Evolutionary conservation across 306 rosid species (phyloP).

Genomic region (Senna siamea): DNA sequence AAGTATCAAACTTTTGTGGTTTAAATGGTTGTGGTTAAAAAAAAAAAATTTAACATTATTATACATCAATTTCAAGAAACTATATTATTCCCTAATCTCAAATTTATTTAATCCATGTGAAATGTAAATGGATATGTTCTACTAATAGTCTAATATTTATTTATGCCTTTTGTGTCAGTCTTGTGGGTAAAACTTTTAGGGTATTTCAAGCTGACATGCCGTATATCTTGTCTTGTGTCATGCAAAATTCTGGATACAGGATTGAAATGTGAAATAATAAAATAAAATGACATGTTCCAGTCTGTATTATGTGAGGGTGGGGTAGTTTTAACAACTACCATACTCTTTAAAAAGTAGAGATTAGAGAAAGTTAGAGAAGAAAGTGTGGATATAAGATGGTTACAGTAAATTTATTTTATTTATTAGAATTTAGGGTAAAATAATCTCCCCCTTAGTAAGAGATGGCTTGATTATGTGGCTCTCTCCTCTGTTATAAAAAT

Average conservation of each 20-base stretch:
- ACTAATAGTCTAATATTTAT: background rate
- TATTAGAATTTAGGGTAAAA: background rate
- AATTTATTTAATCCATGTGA: background rate
- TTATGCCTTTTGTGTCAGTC: background rate
- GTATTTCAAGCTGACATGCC: background rate
- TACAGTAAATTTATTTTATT: background rate
- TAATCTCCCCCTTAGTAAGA: no score
- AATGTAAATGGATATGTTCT: background rate
- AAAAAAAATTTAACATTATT: no score
- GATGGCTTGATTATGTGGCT: no score
- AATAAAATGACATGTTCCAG: background rate
- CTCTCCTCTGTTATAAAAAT: no score
- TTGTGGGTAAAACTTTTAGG: constrained; percentile 5
- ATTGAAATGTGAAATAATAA: background rate
- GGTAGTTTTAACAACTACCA: background rate
- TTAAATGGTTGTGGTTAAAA: background rate
- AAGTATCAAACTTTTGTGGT: background rate
- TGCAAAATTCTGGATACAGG: background rate
- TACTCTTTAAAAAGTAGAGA: no score
- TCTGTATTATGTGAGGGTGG: background rate
- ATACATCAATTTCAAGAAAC: background rate
- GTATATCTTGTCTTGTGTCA: constrained; percentile 2
- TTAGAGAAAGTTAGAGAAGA: background rate
- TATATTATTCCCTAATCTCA: background rate
- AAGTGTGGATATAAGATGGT: background rate